These are phyloP conservation scores for Cucurbitaria berberidis DNA, from an alignment of 2,329 filamentous ascomycete genomes.

Conservation along the genomic window DNA sequence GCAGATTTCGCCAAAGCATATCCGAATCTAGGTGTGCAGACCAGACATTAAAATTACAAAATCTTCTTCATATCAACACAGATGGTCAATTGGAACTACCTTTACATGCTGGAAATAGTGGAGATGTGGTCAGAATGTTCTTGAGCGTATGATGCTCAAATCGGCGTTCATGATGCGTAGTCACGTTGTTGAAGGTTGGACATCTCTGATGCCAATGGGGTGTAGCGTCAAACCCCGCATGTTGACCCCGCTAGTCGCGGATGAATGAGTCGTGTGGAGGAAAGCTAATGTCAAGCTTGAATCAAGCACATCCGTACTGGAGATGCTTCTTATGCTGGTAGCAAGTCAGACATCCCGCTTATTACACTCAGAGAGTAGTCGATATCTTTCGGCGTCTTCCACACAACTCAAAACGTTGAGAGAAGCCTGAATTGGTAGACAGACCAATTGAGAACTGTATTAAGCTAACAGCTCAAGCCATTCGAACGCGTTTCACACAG, in stretches of 20 bases:
- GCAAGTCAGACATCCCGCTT: not conserved
- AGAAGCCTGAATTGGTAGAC: no score
- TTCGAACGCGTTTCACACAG: conserved; percentile 3
- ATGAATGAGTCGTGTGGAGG: conserved; percentile 12
- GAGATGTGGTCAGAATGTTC: not conserved
- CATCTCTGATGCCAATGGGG: conserved; percentile 25
- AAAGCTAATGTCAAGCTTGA: not conserved
- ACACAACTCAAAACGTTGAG: no score
- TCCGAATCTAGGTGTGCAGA: conserved; percentile 36
- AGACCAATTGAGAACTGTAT: no score
- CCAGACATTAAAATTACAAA: conserved; percentile 10
- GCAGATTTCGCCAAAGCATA: conserved; percentile 33
- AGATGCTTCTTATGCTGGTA: not conserved
- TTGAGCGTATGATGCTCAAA: not conserved
- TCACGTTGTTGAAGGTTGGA: conserved; percentile 23
- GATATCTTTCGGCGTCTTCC: no score
- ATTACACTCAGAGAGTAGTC: no score
- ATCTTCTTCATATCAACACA: not conserved
- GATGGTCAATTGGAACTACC: not conserved
- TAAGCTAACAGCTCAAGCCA: no score
- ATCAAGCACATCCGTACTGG: not conserved
- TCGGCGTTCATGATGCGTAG: conserved; percentile 5
- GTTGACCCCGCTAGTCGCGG: conserved; percentile 14
- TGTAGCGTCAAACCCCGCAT: conserved; percentile 25
- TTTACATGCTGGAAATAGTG: no score